A percentile compares a stretch with the other conserved stretches of the same genome.
These are phyloP conservation scores for Colletotrichum agaves DNA, from an alignment of 2,329 filamentous ascomycete species.

Conservation along the genomic window DNA sequence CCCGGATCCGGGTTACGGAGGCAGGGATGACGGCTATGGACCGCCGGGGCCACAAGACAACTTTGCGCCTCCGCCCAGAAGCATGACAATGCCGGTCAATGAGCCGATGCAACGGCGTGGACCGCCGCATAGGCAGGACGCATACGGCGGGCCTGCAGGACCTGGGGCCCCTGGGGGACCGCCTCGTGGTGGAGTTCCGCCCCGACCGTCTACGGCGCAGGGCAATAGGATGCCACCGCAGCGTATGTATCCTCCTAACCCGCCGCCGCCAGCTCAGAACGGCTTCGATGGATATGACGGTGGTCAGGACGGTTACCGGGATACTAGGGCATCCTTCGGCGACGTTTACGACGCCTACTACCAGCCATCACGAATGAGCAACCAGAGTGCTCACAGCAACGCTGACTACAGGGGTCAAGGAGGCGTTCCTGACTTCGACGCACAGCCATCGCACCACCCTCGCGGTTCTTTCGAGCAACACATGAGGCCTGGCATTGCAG, in stretches of 20 bases:
- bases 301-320: slow-evolving; percentile 46
- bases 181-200: slow-evolving; percentile 57
- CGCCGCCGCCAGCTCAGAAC: slow-evolving; percentile 47
- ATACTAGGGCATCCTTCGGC: slow-evolving; percentile 40
- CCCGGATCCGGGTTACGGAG: slow-evolving; percentile 46
- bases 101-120: slow-evolving; percentile 53
- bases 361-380: slow-evolving; percentile 41
- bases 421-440: slow-evolving; percentile 56
- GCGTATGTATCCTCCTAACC: slow-evolving; percentile 59
- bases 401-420: slow-evolving; percentile 39
- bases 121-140: slow-evolving; percentile 53
- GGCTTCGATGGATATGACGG: slow-evolving; percentile 47
- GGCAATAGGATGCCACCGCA: slow-evolving; percentile 64
- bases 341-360: slow-evolving; percentile 44
- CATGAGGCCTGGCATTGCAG: slow-evolving; percentile 50
- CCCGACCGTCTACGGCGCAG: slow-evolving; percentile 65
- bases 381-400: slow-evolving; percentile 39
- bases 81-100: slow-evolving; percentile 70
- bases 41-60: slow-evolving; percentile 49
- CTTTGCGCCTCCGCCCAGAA: slow-evolving; percentile 65
- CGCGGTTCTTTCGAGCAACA: slow-evolving; percentile 61
- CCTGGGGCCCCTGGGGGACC: slow-evolving; percentile 43
- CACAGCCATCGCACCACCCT: slow-evolving; percentile 39
- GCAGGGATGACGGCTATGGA: slow-evolving; percentile 50
- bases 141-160: slow-evolving; percentile 35